A percentile compares a stretch with the other conserved stretches of the same genome.
Evolutionary conservation across 2,329 filamentous ascomycete genomes (phyloP).

Genomic region (Penicillium paneum): DNA sequence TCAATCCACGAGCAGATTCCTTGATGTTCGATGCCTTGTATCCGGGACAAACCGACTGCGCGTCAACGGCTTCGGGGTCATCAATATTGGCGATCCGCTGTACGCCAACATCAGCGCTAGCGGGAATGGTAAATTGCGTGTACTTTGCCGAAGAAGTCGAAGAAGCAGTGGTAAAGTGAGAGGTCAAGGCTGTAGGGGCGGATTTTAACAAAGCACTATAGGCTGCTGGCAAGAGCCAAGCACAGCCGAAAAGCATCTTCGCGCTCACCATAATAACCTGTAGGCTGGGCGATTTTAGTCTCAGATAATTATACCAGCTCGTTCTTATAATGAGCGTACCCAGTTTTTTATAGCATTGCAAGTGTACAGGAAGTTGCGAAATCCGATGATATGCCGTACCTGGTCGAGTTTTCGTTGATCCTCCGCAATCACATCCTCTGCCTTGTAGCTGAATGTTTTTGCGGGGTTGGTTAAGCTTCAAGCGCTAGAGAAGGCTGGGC

Average conservation of each 20-base stretch:
- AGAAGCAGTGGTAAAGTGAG: background rate
- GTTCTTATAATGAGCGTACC: conserved; percentile 14
- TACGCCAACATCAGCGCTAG: conserved; percentile 46
- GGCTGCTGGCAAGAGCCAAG: conserved; percentile 27
- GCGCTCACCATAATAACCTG: conserved; percentile 25
- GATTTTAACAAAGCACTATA: conserved; percentile 22
- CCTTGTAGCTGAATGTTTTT: conserved; percentile 12
- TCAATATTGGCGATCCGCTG: conserved; percentile 60
- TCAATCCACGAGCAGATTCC: conserved; percentile 48
- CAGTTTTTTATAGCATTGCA: background rate
- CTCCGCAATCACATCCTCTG: conserved; percentile 2
- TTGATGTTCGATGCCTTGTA: conserved; percentile 55
- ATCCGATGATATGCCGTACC: background rate
- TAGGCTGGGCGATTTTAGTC: background rate
- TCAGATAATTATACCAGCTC: background rate
- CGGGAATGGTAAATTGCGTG: conserved; percentile 48
- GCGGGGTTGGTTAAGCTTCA: conserved; percentile 11
- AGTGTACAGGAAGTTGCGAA: background rate
- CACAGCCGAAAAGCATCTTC: conserved; percentile 18
- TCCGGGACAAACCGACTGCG: conserved; percentile 61
- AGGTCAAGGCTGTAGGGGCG: conserved; percentile 1
- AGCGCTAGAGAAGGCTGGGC: background rate
- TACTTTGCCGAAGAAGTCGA: conserved; percentile 19
- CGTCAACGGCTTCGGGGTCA: conserved; percentile 61
- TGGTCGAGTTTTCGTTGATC: conserved; percentile 20